Evolutionary conservation across 2,329 filamentous ascomycete species (phyloP), one percentile per base, ranked within the genome.

Genomic region (Fusarium sp.): DNA sequence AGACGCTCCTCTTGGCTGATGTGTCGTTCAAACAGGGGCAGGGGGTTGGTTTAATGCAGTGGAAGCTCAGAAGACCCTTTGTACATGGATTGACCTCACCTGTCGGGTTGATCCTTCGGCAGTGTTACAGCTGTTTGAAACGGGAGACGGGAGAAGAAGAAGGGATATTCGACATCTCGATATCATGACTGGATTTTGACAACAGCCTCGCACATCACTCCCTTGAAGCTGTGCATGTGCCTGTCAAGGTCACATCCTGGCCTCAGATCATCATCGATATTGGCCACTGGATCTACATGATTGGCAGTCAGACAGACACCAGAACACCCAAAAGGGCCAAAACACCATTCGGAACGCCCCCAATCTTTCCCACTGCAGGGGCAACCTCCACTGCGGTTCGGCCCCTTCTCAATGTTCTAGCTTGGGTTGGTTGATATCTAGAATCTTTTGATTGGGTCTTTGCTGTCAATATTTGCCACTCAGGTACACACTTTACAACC

Each of bases 321-420:
- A 62, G 52, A 67, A 11, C 17, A 63, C 7, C 17, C 35, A n/a
- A 24, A 24, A 24, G 24, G 24, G 24, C 24, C 24, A 24, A 37
- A 37, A 37, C 35, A 37, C 35, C 35, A 37, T 37, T 19, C 66
- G 62, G 66, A 62, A 67, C 56, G 53, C 49, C 58, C 54, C 66
- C 58, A 56, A 53, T 49, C 44, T 55, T 48, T 54, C 7, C 44
- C 56, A 63, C 67, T 70, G 67, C 67, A 69, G 64, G 67, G 67
- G 66, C 66, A 58, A 52, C 66, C 57, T 70, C 67, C 66, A 70
- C 66, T 40, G 30, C 67, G 67, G 67, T 64, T 62, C 67, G 67
- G 59, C 54, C 66, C 67, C 66, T 64, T n/a, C 9, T 60, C 50
- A 56, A 67, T 46, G 43, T 55, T 66, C 50, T 64, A 60, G 51